A percentile compares a stretch with the other conserved stretches of the same genome.
phyloP scores from a whole-genome alignment of 2,329 filamentous ascomycete species.

The Malbranchea cinnamomea region DNA sequence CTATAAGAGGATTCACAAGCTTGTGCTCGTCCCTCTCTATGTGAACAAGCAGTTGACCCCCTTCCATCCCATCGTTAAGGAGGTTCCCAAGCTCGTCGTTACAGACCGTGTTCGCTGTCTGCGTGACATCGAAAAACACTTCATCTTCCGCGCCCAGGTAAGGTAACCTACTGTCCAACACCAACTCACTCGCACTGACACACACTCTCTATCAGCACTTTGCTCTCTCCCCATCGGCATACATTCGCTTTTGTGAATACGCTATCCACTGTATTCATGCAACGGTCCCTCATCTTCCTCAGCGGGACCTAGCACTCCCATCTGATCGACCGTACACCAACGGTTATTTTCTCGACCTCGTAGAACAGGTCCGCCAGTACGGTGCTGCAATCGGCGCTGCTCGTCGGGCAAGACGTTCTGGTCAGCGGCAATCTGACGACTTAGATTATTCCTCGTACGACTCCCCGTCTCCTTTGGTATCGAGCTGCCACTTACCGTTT shows the following conservation, averaged over 20 bases:
- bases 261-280: conserved; percentile 83
- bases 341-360: conserved; percentile 92
- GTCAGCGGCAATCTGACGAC: conserved; percentile 22
- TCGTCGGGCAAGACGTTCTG: conserved; percentile 41
- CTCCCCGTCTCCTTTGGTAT: neutral
- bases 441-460: conserved; percentile 37
- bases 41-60: conserved; percentile 57
- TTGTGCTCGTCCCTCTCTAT: conserved; percentile 64
- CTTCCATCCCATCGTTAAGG: conserved; percentile 65
- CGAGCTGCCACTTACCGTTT: conserved; percentile 21
- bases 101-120: conserved; percentile 79
- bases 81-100: conserved; percentile 64
- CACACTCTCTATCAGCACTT: conserved; percentile 42
- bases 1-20: conserved; percentile 62
- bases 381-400: conserved; percentile 66
- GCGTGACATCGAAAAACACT: conserved; percentile 83
- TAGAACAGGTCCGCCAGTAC: conserved; percentile 85
- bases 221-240: conserved; percentile 59
- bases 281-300: conserved; percentile 71
- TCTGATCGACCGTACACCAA: conserved; percentile 83
- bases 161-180: conserved; percentile 37
- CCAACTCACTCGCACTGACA: neutral
- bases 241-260: conserved; percentile 78
- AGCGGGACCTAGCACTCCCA: conserved; percentile 71
- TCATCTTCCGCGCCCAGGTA: conserved; percentile 85